Percentiles rank a stretch among this genome's conserved stretches.
Evolutionary conservation across 1,139 yeast genomes (phyloP).

Genomic region (Arxiozyma bovina): DNA sequence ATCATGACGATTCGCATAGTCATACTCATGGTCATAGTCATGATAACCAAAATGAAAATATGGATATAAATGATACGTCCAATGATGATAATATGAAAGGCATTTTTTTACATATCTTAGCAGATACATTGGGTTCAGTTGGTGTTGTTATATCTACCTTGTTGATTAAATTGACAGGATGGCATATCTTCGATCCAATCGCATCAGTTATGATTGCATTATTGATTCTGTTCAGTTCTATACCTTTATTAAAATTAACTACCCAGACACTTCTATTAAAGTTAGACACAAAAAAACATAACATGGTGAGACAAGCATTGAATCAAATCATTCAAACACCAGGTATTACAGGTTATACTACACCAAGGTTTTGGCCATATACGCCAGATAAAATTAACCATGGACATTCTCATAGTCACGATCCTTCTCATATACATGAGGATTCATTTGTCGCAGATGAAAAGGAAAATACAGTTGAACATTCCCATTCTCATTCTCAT

Average conservation of each 20-base stretch:
- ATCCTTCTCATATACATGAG: slow-evolving; percentile 20
- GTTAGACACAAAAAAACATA: slow-evolving; percentile 49
- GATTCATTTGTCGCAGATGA: slow-evolving; percentile 7
- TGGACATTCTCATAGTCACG: slow-evolving; percentile 26
- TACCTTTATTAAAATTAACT: slow-evolving; percentile 77
- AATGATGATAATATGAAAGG: slow-evolving; percentile 88
- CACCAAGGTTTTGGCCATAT: slow-evolving; percentile 87
- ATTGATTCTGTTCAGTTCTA: slow-evolving; percentile 68
- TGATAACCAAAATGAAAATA: neutral
- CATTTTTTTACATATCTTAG: slow-evolving; percentile 81
- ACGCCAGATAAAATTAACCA: slow-evolving; percentile 25
- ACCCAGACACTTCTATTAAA: slow-evolving; percentile 64
- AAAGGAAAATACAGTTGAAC: slow-evolving; percentile 1
- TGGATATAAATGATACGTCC: slow-evolving; percentile 23
- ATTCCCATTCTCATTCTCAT: neutral
- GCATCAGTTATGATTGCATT: slow-evolving; percentile 84
- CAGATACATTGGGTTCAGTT: slow-evolving; percentile 93
- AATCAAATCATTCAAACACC: slow-evolving; percentile 60
- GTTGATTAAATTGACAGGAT: slow-evolving; percentile 47
- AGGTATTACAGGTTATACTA: slow-evolving; percentile 77
- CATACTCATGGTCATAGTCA: neutral
- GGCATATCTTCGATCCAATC: slow-evolving; percentile 73
- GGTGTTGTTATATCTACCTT: slow-evolving; percentile 88
- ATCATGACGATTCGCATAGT: neutral
- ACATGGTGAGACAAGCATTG: slow-evolving; percentile 51